Evolutionary conservation across 2,329 filamentous ascomycete genomes (phyloP), one percentile per base, ranked within the genome.

Genomic region (Verruconis gallopava): DNA sequence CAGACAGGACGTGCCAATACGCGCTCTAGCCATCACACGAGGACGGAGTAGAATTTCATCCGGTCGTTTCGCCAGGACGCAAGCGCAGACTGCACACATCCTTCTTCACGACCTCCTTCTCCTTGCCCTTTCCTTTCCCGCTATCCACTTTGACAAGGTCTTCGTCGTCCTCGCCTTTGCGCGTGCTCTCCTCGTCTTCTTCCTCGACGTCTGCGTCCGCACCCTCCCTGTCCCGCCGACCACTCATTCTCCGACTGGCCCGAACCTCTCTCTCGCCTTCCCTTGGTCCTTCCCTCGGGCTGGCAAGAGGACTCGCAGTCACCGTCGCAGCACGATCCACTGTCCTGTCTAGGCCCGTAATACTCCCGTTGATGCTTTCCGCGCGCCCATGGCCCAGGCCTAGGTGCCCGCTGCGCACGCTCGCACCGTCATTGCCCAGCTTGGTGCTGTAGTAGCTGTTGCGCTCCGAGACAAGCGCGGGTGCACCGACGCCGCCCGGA

Each of bases 321-420:
- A 38, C 47, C n/a, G 38, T 21, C 25, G 25, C 25, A 9, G 25
- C 25, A 9, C 25, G 25, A 30, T 30, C 25, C 6, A n/a, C 25
- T n/a, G n/a, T 30, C 9, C 25, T 9, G 25, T 30, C 25, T n/a
- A 30, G 25, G 12, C 47, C 48, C 5, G 43, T 42, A 48, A 86
- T 79, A 58, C 82, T 89, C 19, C 83, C 81, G 47, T 70, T 81
- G 42, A 89, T 75, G 60, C 86, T 93, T 56, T 93, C 85, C 38
- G 84, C 80, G 47, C 85, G 73, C 2, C 74, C 76, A 57, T 94
- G 88, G 1, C 84, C 82, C 3, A 84, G 58, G 5, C 43, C 21
- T 1, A 81, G 63, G n/a, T 30, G 25, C 0, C 83, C 85, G 57
- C 85, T 93, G 42, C 84, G 73, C 21, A 93, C 67, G 54, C 85